phyloP scores from a whole-genome alignment of 2,329 filamentous ascomycete species.

The Fusarium dimerum region DNA sequence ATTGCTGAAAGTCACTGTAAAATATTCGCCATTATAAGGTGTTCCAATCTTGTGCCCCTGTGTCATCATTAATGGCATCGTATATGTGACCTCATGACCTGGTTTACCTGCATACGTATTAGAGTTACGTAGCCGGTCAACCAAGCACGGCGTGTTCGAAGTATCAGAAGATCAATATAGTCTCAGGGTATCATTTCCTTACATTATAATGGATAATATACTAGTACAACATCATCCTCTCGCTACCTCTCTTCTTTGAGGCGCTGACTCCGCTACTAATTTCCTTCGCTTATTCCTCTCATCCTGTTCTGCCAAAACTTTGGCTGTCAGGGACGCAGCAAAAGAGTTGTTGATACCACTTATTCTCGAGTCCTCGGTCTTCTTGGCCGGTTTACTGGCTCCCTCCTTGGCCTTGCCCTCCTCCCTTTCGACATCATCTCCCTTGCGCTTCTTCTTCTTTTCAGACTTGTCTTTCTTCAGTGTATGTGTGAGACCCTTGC shows the following conservation, averaged over 20 bases:
- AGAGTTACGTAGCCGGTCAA: too few species aligned
- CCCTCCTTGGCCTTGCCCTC: constrained; percentile 53
- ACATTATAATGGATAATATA: background rate
- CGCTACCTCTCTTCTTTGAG: constrained; percentile 11
- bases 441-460: constrained; percentile 71
- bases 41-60: too few species aligned
- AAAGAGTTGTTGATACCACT: constrained; percentile 83
- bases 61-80: too few species aligned
- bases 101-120: too few species aligned
- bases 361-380: constrained; percentile 36
- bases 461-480: constrained; percentile 75
- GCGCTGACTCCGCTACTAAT: constrained; percentile 42
- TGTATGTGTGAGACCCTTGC: constrained; percentile 77
- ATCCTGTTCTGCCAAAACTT: constrained; percentile 85
- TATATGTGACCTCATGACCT: too few species aligned
- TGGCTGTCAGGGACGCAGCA: constrained; percentile 82
- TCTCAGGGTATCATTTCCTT: constrained; percentile 24
- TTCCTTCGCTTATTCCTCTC: constrained; percentile 78
- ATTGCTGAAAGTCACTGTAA: too few species aligned
- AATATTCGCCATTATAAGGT: too few species aligned
- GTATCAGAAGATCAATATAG: background rate
- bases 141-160: too few species aligned
- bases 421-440: constrained; percentile 37
- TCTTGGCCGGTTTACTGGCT: constrained; percentile 31
- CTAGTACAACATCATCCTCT: constrained; percentile 15